Evolutionary conservation across 225 moss, liverwort and hornwort genomes (phyloP).

Genomic region (Physcomitrellopsis africana): DNA sequence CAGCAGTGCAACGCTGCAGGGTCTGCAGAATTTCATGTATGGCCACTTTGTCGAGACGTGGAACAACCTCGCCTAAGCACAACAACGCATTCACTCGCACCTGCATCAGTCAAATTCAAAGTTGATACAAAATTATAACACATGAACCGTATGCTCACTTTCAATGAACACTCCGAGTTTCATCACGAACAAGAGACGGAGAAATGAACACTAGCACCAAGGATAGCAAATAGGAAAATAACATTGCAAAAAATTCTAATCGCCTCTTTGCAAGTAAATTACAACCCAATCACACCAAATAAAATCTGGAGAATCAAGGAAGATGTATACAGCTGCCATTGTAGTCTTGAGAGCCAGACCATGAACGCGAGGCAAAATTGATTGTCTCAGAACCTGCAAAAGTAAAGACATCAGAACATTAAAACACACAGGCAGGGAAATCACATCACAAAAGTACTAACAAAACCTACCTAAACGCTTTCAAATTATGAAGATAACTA

Average conservation of each 20-base stretch:
- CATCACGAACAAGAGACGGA: slow-evolving; percentile 10
- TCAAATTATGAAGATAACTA: neutral
- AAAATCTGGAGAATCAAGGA: slow-evolving; percentile 9
- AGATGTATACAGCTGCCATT: slow-evolving; percentile 83
- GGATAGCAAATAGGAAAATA: slow-evolving; percentile 4
- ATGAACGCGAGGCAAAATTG: slow-evolving; percentile 89
- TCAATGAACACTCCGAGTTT: neutral
- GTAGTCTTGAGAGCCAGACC: slow-evolving; percentile 93
- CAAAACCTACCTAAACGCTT: neutral
- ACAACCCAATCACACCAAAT: slow-evolving; percentile 9
- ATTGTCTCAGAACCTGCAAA: slow-evolving; percentile 82
- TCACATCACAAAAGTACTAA: neutral
- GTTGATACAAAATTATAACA: slow-evolving; percentile 21
- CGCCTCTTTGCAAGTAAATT: neutral
- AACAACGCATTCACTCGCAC: slow-evolving; percentile 95
- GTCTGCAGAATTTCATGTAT: slow-evolving; percentile 83
- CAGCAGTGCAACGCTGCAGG: slow-evolving; percentile 90
- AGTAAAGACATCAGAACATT: slow-evolving; percentile 1
- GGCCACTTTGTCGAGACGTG: slow-evolving; percentile 83
- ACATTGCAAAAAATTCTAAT: slow-evolving; percentile 7
- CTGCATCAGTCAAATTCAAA: slow-evolving; percentile 52
- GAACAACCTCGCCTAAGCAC: slow-evolving; percentile 95
- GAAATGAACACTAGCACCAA: slow-evolving; percentile 4
- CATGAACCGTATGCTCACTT: too few species aligned
- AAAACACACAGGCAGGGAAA: slow-evolving; percentile 5